Evolutionary conservation across 2,329 filamentous ascomycete species (phyloP).

Genomic region (Amauroascus niger): DNA sequence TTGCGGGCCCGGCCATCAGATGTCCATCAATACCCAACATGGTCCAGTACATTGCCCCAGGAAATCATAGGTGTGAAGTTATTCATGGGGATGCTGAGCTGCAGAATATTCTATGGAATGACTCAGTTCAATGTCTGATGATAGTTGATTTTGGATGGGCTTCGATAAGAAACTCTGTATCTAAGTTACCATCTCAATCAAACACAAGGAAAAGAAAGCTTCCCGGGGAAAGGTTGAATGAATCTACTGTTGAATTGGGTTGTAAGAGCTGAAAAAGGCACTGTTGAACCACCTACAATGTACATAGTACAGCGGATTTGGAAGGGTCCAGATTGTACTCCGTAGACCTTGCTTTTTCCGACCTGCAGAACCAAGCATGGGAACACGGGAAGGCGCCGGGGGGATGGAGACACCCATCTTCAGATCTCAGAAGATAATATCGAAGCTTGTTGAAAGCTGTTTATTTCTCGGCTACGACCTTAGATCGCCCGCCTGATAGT

Average conservation of each 20-base stretch:
- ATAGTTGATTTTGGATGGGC: conserved; percentile 3
- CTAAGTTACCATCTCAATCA: neutral
- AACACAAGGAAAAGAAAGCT: neutral
- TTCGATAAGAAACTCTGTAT: neutral
- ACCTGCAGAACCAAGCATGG: neutral
- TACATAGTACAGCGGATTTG: neutral
- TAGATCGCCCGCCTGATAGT: neutral
- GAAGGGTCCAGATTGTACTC: neutral
- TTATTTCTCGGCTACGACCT: neutral
- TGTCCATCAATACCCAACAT: neutral
- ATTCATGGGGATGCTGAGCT: conserved; percentile 9
- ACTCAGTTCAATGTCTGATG: too few relatives aligned
- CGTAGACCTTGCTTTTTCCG: conserved; percentile 7
- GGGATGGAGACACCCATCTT: neutral
- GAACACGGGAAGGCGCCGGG: neutral
- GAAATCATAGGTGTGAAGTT: conserved; percentile 1
- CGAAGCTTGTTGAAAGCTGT: neutral
- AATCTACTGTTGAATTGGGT: too few relatives aligned
- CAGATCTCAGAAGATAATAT: neutral
- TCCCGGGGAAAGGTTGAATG: too few relatives aligned
- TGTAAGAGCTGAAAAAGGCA: neutral
- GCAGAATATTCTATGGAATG: conserved; percentile 8
- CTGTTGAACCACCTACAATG: neutral
- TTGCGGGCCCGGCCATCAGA: neutral
- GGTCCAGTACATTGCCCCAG: neutral